A percentile compares a stretch with the other conserved stretches of the same genome.
Evolutionary conservation across 2,329 filamentous ascomycete genomes (phyloP).

Genomic region (Colletotrichum lini): DNA sequence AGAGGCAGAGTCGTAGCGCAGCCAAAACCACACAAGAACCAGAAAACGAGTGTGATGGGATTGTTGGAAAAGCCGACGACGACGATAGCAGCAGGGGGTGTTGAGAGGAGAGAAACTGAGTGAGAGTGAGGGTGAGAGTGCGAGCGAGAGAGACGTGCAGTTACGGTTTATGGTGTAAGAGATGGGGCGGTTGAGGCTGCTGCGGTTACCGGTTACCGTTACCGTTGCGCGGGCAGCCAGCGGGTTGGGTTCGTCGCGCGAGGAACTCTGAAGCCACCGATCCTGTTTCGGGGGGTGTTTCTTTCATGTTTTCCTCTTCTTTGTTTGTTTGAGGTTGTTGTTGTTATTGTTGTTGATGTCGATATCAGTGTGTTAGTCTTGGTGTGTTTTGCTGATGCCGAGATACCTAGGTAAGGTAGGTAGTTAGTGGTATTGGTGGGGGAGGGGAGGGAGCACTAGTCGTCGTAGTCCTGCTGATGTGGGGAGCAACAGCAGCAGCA

Average conservation of each 20-base stretch:
- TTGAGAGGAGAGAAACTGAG: neutral
- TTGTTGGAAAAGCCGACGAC: neutral
- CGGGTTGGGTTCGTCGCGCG: neutral
- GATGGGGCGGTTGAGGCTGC: slow-evolving; percentile 31
- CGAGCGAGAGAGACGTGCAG: slow-evolving; percentile 14
- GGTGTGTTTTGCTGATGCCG: too few relatives aligned
- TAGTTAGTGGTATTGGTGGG: neutral
- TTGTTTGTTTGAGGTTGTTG: slow-evolving; percentile 29
- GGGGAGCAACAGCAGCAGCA: slow-evolving; percentile 21
- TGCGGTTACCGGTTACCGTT: neutral
- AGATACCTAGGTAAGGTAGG: too few relatives aligned
- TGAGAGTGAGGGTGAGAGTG: neutral
- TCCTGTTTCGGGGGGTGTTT: neutral
- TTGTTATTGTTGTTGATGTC: slow-evolving; percentile 9
- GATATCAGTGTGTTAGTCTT: neutral
- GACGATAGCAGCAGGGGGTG: neutral
- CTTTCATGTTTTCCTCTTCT: slow-evolving; percentile 5
- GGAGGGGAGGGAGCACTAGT: neutral
- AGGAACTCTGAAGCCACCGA: slow-evolving; percentile 5
- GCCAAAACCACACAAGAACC: slow-evolving; percentile 25
- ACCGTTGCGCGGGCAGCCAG: slow-evolving; percentile 31
- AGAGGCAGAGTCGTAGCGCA: slow-evolving; percentile 17
- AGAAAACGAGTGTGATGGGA: slow-evolving; percentile 14
- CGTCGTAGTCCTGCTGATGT: slow-evolving; percentile 14
- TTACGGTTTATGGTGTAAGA: slow-evolving; percentile 12